phyloP scores from a whole-genome alignment of 495 filamentous ascomycete genomes.

The Penicillium dipodomyicola region DNA sequence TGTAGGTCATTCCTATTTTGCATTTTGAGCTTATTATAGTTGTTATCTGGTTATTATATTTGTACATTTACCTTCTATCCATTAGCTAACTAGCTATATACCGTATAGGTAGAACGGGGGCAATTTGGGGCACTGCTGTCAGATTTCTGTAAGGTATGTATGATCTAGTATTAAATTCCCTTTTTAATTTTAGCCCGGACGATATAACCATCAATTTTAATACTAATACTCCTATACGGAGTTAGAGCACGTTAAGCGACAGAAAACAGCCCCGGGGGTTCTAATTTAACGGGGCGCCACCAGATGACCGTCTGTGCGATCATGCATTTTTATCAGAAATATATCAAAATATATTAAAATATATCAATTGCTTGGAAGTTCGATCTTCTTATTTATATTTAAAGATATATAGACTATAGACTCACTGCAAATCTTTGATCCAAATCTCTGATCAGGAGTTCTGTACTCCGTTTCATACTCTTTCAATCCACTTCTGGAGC shows the following conservation, averaged over 20 bases:
- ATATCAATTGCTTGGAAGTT: background rate
- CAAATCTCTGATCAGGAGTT: constrained; percentile 3
- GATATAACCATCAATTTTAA: no score
- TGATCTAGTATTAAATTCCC: background rate
- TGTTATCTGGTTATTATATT: background rate
- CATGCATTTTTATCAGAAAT: background rate
- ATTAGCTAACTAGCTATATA: background rate
- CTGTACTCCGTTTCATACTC: constrained; percentile 7
- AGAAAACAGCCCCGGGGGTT: background rate
- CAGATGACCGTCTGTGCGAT: background rate
- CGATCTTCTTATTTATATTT: background rate
- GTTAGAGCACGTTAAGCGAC: no score
- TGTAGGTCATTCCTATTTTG: background rate
- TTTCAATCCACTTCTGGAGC: constrained; percentile 22
- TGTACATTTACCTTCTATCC: background rate
- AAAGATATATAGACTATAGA: background rate
- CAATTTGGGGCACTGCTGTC: constrained; percentile 1
- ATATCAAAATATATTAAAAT: background rate
- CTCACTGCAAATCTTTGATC: background rate
- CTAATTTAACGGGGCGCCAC: background rate
- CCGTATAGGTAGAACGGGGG: background rate
- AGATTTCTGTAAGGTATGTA: background rate
- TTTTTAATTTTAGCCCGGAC: no score
- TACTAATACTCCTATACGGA: no score
- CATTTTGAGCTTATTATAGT: background rate